Evolutionary conservation across 2,329 filamentous ascomycete genomes (phyloP).

Genomic region (Ceratocystis papillata): DNA sequence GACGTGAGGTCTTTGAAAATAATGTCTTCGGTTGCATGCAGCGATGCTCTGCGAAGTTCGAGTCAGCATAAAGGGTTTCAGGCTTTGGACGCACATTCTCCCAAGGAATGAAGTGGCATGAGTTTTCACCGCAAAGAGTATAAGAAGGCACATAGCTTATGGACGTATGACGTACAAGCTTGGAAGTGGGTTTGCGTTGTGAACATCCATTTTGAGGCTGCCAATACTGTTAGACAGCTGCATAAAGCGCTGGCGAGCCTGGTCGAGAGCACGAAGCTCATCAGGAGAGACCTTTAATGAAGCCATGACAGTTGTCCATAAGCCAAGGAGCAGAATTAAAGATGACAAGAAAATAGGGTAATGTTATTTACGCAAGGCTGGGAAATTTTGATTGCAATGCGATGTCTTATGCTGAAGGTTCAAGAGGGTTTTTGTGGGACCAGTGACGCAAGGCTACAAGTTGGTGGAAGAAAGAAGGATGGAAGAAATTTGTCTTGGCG

Average conservation of each 20-base stretch:
- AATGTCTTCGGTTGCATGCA: conserved; percentile 61
- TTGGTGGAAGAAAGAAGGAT: neutral
- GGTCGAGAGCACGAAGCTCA: conserved; percentile 58
- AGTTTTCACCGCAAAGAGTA: too few relatives aligned
- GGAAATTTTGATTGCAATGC: neutral
- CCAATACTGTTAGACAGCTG: conserved; percentile 59
- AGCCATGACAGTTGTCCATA: conserved; percentile 30
- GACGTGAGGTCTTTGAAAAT: conserved; percentile 59
- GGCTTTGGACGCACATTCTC: neutral
- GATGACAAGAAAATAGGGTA: neutral
- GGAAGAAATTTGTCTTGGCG: neutral
- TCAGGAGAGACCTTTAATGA: conserved; percentile 44
- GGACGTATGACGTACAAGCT: conserved; percentile 42
- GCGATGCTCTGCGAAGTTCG: conserved; percentile 45
- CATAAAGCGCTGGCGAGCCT: conserved; percentile 55
- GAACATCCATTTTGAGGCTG: conserved; percentile 51
- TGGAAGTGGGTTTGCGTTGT: conserved; percentile 55
- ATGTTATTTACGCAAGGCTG: neutral
- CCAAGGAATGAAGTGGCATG: neutral
- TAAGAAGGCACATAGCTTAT: neutral
- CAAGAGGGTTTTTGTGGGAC: neutral
- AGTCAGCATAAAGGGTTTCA: neutral
- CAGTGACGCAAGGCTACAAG: conserved; percentile 1
- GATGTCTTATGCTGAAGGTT: neutral
- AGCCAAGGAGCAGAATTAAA: neutral